phyloP scores from a whole-genome alignment of 208 protist genomes.

The Trypanosoma theileri region DNA sequence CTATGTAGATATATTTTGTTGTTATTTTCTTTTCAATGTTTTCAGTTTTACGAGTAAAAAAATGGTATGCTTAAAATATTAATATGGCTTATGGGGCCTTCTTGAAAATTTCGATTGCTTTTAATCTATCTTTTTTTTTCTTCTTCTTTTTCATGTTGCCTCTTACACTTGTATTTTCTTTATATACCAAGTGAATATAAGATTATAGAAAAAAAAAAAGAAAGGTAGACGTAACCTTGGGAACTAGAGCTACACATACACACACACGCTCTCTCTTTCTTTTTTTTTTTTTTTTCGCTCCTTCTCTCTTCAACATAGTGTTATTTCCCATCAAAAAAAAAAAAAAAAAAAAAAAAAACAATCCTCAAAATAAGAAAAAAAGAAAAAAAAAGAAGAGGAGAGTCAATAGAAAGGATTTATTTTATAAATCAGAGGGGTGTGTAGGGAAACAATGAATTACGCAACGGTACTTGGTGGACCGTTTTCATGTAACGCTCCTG shows the following conservation, averaged over 20 bases:
- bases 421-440: background rate
- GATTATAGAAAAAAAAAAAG: too few species aligned
- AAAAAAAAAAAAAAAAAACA: background rate
- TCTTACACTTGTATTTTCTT: too few species aligned
- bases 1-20: slow-evolving; percentile 8
- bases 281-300: slow-evolving; percentile 10
- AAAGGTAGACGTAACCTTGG: too few species aligned
- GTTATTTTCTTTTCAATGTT: slow-evolving; percentile 14
- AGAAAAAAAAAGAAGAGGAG: background rate
- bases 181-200: too few species aligned
- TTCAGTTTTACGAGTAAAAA: background rate
- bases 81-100: background rate
- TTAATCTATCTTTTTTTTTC: slow-evolving; percentile 4
- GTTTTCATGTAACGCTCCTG: slow-evolving; percentile 14
- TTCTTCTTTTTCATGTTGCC: too few species aligned
- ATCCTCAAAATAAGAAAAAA: background rate
- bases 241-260: too few species aligned
- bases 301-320: background rate
- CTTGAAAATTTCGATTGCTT: background rate
- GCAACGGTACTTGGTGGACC: slow-evolving; percentile 21
- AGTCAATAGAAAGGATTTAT: slow-evolving; percentile 5
- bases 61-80: background rate
- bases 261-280: too few species aligned
- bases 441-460: slow-evolving; percentile 18
- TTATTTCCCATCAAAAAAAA: background rate